These are phyloP conservation scores for Acacia concinna DNA, from an alignment of 331 rosid species.

Conservation along the genomic window DNA sequence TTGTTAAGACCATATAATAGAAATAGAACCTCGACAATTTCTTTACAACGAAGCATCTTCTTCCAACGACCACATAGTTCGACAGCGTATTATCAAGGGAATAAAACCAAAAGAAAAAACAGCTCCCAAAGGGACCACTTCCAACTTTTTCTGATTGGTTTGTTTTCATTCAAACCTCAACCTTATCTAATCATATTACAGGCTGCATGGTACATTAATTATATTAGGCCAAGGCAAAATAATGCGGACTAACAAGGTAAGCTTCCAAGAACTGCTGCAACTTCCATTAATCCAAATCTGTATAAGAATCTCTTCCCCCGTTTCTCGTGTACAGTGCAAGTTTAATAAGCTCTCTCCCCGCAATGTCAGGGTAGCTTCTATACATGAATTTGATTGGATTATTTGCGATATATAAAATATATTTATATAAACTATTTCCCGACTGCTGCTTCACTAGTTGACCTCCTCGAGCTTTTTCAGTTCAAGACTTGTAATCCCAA, in stretches of 20 bases:
- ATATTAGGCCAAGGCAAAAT: not conserved
- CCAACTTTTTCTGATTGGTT: slow-evolving; percentile 12
- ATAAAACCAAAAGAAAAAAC: slow-evolving; percentile 7
- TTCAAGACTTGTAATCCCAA: slow-evolving; percentile 27
- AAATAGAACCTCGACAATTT: not conserved
- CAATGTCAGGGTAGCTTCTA: slow-evolving; percentile 85
- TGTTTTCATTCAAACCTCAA: not conserved
- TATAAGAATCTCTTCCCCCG: slow-evolving; percentile 45
- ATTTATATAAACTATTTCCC: slow-evolving; percentile 31
- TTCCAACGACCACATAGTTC: not conserved
- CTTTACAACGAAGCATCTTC: not conserved
- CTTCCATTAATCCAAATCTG: slow-evolving; percentile 49
- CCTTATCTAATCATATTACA: not conserved
- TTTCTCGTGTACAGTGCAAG: slow-evolving; percentile 52
- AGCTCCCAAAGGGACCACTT: slow-evolving; percentile 22
- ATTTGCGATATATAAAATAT: slow-evolving; percentile 47
- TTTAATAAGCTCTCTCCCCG: slow-evolving; percentile 59
- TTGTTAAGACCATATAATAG: not conserved
- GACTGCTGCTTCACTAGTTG: slow-evolving; percentile 35
- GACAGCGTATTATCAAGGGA: slow-evolving; percentile 7
- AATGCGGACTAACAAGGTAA: slow-evolving; percentile 36
- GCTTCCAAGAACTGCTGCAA: slow-evolving; percentile 46
- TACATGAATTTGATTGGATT: slow-evolving; percentile 75
- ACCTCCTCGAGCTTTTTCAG: slow-evolving; percentile 34
- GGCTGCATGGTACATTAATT: not conserved